Evolutionary conservation across 1,139 yeast species (phyloP), one percentile per base, ranked within the genome.

Genomic region (Saccharomyces pastorianus): DNA sequence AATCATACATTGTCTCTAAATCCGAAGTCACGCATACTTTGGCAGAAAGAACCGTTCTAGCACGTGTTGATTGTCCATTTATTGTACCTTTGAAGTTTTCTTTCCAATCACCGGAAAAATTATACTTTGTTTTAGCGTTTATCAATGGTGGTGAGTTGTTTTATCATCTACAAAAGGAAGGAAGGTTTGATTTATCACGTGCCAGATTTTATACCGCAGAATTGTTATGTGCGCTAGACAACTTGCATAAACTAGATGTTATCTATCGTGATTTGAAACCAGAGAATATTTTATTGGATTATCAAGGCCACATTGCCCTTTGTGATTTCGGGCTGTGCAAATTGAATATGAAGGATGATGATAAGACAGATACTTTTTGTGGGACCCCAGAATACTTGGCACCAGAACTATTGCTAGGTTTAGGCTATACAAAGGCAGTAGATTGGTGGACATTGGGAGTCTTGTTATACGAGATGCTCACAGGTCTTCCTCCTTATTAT

Each of bases 371-470:
- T 65, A 93, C 99, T 0, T 91, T 91, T 67, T 91, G 98, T 73
- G 98, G 98, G 49, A 91, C 98, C 0, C 97, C 97, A 0, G 97
- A 91, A 70, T 93, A 93, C 71, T 76, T 93, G 61, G 98, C 98
- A 0, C 99, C 99, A 0, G 99, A 93, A 70, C 80, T 93, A 56
- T 75, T 93, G 55, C 76, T 91, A 59, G 95, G 93, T 59, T 90
- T 88, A 69, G 98, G 98, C 1, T 93, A 93, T 71, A 90, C 98
- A 6, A 82, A 96, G 70, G 85, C 88, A 64, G 98, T 93, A 44
- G 99, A 93, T 72, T 93, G 96, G 84, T 93, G 99, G 99, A 93
- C 98, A 1, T 76, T 93, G 60, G 99, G 99, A 41, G 93, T 93
- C 42, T 77, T 93, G 51, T 76, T 93, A 48, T 93, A 88, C 69